A percentile compares a stretch with the other conserved stretches of the same genome.
phyloP scores from a whole-genome alignment of 768 basidiomycete species.

The Daedaleopsis nitida region DNA sequence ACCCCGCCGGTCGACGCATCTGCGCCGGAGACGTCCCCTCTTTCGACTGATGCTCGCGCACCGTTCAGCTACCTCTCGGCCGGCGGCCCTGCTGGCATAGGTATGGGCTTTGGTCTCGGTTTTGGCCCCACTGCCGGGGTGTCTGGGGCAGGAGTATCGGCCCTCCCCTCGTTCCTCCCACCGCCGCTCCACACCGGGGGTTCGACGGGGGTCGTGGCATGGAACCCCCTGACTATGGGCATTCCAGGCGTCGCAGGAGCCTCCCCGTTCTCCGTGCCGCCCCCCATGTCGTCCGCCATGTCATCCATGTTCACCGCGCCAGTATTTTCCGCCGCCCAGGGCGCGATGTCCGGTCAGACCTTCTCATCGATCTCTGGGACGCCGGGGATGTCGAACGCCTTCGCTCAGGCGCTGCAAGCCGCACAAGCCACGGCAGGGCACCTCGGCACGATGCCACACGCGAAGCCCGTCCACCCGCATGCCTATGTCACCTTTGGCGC shows the following conservation, averaged over 20 bases:
- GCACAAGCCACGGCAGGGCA: not conserved
- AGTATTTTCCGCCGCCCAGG: not conserved
- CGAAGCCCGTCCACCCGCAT: constrained; percentile 64
- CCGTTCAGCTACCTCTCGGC: constrained; percentile 59
- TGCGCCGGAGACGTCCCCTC: not conserved
- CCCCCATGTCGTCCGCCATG: not conserved
- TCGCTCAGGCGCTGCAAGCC: constrained; percentile 5
- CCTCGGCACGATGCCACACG: constrained; percentile 38
- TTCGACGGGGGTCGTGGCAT: not conserved
- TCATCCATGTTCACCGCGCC: not conserved
- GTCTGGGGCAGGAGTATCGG: not conserved
- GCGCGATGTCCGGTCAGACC: not conserved
- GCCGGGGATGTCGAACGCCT: constrained; percentile 28
- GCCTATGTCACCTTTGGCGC: constrained; percentile 88
- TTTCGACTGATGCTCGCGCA: constrained; percentile 37
- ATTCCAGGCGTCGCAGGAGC: not conserved
- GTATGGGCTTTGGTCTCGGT: not conserved
- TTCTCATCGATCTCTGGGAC: constrained; percentile 1
- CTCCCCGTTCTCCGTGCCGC: constrained; percentile 4
- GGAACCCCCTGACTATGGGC: constrained; percentile 8
- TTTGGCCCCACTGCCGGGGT: not conserved
- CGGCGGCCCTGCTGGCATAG: not conserved
- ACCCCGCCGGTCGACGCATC: constrained; percentile 2
- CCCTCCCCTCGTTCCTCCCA: not conserved
- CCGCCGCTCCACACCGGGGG: not conserved